Base-by-base conservation (phyloP, 768 basidiomycete species). In the Mycena olivaceomarginata region DNA sequence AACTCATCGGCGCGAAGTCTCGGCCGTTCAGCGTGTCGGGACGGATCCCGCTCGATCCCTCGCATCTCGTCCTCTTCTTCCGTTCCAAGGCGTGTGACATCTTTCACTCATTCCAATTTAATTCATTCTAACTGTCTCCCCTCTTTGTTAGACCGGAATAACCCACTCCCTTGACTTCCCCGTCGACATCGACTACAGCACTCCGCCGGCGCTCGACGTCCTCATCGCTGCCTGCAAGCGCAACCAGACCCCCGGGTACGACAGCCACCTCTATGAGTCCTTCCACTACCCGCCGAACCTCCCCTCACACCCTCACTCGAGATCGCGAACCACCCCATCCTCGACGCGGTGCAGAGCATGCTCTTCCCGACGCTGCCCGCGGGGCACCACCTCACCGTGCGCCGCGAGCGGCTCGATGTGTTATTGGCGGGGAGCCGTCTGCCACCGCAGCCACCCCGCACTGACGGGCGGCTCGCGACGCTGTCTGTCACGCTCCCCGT, bases 111-210 rank as follows among this genome's bases (percentile, higher is more conserved):
- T 51, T 40, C 64, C 48, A 51, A 59, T 48, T 11, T 20, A 64
- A 9, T n/a, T 25, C 15, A 63, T 39, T 72, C 15, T 68, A 46
- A 74, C 0, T 6, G 0, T 40, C 41, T 67, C 41, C 48, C n/a
- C 31, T 31, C 25, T 64, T 64, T 77, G 11, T 45, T 13, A 96
- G 95, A 93, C 92, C 76, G 95, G 94, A 43, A 94, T 95, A 76
- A 93, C 94, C 0, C 94, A 96, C 82, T 93, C 94, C 11, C 89
- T 96, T 25, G 94, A 96, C 82, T 96, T 96, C 82, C 95, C 95
- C 6, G 91, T 96, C 75, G 94, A 96, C 80, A 89, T 94, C 60
- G 93, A 93, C 78, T 92, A 94, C 80, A 92, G 92, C 82, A 90
- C 92, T 18, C 94, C 95, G 18, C 94, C 95, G 1, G 92, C 95